Percentiles rank a stretch among this genome's conserved stretches.
Evolutionary conservation across 768 basidiomycete species (phyloP).

Genomic region (Termitomyces heimii): DNA sequence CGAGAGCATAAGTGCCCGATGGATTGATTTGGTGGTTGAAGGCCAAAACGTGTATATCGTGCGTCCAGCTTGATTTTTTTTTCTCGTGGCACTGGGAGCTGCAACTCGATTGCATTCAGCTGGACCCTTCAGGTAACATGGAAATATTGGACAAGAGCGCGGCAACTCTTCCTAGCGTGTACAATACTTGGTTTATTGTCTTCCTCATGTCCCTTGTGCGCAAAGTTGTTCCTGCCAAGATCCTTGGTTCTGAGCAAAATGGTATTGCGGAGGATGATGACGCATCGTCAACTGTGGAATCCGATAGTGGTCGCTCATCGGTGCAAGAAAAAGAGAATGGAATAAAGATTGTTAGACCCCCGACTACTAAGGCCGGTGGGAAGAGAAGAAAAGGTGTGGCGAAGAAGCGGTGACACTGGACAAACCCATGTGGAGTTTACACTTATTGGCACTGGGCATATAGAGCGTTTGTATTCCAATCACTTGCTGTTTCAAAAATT

Average conservation of each 20-base stretch:
- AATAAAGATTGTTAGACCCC: constrained; percentile 23
- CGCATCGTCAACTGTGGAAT: constrained; percentile 34
- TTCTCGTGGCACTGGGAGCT: neutral
- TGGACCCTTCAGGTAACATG: constrained; percentile 53
- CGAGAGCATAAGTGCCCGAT: constrained; percentile 48
- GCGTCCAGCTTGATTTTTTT: constrained; percentile 23
- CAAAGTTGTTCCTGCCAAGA: constrained; percentile 21
- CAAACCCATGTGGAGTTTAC: constrained; percentile 16
- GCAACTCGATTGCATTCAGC: constrained; percentile 28
- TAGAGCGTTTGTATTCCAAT: neutral
- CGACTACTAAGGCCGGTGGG: constrained; percentile 52
- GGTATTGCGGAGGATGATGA: constrained; percentile 25
- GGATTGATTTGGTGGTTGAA: constrained; percentile 80
- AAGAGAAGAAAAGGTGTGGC: constrained; percentile 52
- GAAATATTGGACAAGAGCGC: constrained; percentile 54
- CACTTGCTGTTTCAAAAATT: neutral
- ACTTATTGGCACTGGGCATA: constrained; percentile 18
- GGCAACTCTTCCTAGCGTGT: constrained; percentile 49
- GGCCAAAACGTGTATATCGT: constrained; percentile 72
- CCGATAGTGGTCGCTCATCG: constrained; percentile 38
- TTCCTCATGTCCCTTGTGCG: constrained; percentile 31
- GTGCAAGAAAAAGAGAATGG: constrained; percentile 25
- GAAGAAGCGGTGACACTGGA: constrained; percentile 41
- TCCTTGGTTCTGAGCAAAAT: constrained; percentile 12
- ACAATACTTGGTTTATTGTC: constrained; percentile 65